Evolutionary conservation across 2,329 filamentous ascomycete species (phyloP).

Genomic region (Amesomyces nigricolor): DNA sequence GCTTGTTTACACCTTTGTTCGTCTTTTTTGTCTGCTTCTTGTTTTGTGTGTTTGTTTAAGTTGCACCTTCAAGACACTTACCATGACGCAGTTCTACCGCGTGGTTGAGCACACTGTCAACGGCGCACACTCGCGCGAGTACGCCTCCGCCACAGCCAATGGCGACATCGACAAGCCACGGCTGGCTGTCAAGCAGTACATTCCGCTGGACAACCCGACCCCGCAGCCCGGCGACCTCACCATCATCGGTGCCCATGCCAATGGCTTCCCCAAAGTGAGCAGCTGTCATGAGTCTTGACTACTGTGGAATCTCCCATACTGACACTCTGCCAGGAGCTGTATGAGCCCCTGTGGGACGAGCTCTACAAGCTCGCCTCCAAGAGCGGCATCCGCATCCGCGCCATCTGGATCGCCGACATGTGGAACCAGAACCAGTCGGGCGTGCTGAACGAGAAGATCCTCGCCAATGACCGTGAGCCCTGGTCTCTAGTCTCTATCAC

Average conservation of each 20-base stretch:
- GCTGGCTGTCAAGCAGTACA: slow-evolving; percentile 83
- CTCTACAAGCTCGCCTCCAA: slow-evolving; percentile 54
- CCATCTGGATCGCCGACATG: slow-evolving; percentile 89
- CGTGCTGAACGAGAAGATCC: slow-evolving; percentile 64
- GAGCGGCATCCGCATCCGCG: slow-evolving; percentile 63
- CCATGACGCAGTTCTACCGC: slow-evolving; percentile 48
- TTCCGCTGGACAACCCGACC: slow-evolving; percentile 61
- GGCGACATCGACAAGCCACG: slow-evolving; percentile 69
- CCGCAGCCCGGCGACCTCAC: slow-evolving; percentile 74
- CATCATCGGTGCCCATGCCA: slow-evolving; percentile 81
- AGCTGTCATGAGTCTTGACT: neutral
- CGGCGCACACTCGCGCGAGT: slow-evolving; percentile 76
- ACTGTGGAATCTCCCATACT: no score
- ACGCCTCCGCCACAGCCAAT: slow-evolving; percentile 63
- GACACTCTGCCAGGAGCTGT: slow-evolving; percentile 60
- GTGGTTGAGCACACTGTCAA: slow-evolving; percentile 69
- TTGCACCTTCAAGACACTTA: no score
- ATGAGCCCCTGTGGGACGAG: slow-evolving; percentile 88
- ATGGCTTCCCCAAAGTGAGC: slow-evolving; percentile 80
- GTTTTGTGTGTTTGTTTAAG: neutral
- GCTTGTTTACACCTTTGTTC: no score
- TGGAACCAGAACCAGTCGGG: slow-evolving; percentile 77
- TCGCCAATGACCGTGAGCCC: slow-evolving; percentile 67
- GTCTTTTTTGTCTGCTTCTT: no score
- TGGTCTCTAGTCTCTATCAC: no score